Evolutionary conservation across 176 grass and related monocot species (phyloP), one percentile per base, ranked within the genome.

Genomic region (Oropetium thomaeum): DNA sequence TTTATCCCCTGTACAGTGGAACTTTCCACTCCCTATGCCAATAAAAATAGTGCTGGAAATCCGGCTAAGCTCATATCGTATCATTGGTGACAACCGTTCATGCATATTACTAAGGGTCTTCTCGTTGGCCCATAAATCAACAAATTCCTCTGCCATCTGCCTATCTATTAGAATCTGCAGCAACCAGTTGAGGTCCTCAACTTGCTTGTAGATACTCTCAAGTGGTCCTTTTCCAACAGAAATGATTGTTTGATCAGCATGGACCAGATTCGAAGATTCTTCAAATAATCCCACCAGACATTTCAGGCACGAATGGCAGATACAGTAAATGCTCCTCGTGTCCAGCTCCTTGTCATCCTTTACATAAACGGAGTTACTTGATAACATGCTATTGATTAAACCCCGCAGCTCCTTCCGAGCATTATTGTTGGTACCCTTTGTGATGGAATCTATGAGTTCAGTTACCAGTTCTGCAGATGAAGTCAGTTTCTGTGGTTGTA

Each of bases 181-280:
- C 84, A 91, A 52, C 90, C 95, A 97, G 82, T 85, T 86, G 30
- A 89, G 81, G 63, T 97, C 87, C 65, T 97, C 88, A 34, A 92
- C 86, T 83, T 91, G 84, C 79, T 69, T 87, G 70, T 83, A 83
- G 71, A 93, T 89, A 60, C 62, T 81, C 67, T 97, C 84, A 1
- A 89, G 69, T 67, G 83, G 58, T 45, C 82, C 79, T 75, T 85
- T 79, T 31, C 74, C 84, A 84, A 54, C 69, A 20, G 77, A 87
- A 58, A 77, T 31, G 9, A 49, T 61, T 48, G 66, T 49, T 77
- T 87, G 5, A 62, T 81, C 65, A 45, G 47, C 58, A 77, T 59
- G 65, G 47, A 73, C 51, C 47, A 58, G 14, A 45, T 77, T 30
- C 4, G 19, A 71, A 44, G 87, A 75, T 84, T 97, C 95, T 79